Base-by-base conservation (phyloP, 1,284 basidiomycete genomes). In the Earliella scabrosa region DNA sequence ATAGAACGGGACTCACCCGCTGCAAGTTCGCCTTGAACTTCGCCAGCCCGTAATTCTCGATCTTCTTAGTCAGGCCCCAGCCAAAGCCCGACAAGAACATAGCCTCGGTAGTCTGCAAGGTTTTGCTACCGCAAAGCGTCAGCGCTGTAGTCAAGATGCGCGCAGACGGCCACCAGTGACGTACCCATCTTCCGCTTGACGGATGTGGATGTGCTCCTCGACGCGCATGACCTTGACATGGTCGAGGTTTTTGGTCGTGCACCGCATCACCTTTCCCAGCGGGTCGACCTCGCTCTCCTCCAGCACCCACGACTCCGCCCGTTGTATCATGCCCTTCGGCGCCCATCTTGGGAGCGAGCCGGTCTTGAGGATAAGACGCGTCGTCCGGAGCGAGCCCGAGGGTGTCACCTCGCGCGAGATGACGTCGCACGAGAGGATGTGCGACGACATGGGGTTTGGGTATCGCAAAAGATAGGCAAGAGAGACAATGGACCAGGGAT, bases 381-480 rank as follows among this genome's bases (percentile, higher is more conserved):
- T 92, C 0, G 95, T 98, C 52, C 88, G 74, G n/a, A 98, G 82
- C 11, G 90, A 85, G 24, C 93, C 92, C 1, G 79, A 74, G 18
- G 87, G 78, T 10, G 90, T 88, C 60, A 90, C 76, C 4, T 75
- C 80, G 60, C 96, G 89, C 52, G 92, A 91, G 59, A 98, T 83
- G 59, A 98, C 95, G 77, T 98, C 97, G 79, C 94, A 95, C 8
- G 94, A 94, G 57, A 97, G 76, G 69, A 99, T 92, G 73, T 99
- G 97, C 11, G 93, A 82, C 6, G 97, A 93, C 66, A 93, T 93
- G 39, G 97, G 96, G 73, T 98, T 99, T 3, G 97, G 97, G 73
- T 99, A 99, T 62, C 97, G 90, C 59, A 98, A 81, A 68, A 96
- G 95, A 79, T 93, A 98, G 16, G 96, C 96, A 61, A 96, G 82